Base-by-base conservation (phyloP, 768 basidiomycete species). In the Lanmaoa rubissima region DNA sequence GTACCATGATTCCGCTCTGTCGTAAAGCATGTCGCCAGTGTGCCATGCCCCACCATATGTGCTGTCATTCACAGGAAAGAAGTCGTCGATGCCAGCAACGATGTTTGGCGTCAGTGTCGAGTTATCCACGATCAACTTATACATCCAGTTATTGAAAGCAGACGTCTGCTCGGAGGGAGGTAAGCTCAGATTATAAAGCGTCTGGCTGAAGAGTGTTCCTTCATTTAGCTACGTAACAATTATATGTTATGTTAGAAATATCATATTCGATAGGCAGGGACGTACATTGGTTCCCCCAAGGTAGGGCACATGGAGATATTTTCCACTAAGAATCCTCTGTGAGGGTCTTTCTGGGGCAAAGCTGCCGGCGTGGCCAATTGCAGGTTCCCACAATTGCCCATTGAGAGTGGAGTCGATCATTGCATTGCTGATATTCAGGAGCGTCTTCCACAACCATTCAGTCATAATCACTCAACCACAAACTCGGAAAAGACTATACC, bases 21-120 rank as follows among this genome's bases (percentile, higher is more conserved):
- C 84, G 53, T 82, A 86, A 8, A 86, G 70, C 10, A 78, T 79
- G 63, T 86, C 82, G 0, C 84, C 83, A 0, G 82, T 86, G 54
- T 80, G 78, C 71, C 83, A 85, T 0, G 78, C 75, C 1, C 77
- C 78, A 4, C 83, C 82, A 4, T 77, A 65, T 3, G 73, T 63
- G 3, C 76, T 70, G 49, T 81, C 78, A 48, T 84, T 79, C 0
- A 79, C 78, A 0, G 82, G 80, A 67, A 75, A 86, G 11, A 80
- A 55, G 0, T 52, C 40, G 34, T 76, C 63, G 38, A 82, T 74
- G 2, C 72, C 63, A 32, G 74, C 58, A 2, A 83, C 3, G 78
- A 81, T 19, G 73, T 48, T 13, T 0, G 46, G 46, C 11, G 54
- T 48, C 19, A 64, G 45, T 16, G 59, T 64, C n/a, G 49, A 78